phyloP scores from a whole-genome alignment of 345 rosid species.

The Linum trigynum region DNA sequence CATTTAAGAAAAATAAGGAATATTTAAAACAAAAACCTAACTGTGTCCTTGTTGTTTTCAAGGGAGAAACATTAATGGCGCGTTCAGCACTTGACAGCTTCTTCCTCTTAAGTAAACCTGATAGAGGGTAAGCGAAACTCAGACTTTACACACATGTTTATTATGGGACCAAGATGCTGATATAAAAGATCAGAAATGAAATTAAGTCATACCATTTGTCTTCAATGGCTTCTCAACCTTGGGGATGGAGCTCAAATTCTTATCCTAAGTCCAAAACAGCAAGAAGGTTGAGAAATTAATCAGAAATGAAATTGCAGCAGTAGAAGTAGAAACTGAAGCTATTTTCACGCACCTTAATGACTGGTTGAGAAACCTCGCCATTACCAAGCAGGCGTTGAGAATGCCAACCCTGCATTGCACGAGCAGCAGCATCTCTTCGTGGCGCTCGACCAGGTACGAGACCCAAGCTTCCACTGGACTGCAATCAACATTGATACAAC shows the following conservation, averaged over 20 bases:
- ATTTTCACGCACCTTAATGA: constrained; percentile 38
- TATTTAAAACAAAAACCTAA: constrained; percentile 25
- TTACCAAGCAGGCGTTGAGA: constrained; percentile 47
- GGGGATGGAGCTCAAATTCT: constrained; percentile 27
- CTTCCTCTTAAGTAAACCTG: constrained; percentile 79
- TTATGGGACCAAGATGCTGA: constrained; percentile 9
- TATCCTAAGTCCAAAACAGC: constrained; percentile 33
- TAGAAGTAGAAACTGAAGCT: not conserved
- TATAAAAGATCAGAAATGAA: not conserved
- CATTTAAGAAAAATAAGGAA: not conserved
- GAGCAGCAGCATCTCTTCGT: constrained; percentile 63
- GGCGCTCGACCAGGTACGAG: constrained; percentile 45
- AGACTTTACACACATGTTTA: not conserved
- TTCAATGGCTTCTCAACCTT: constrained; percentile 56
- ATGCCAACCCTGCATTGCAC: constrained; percentile 84
- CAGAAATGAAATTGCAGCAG: not conserved
- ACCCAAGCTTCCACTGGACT: constrained; percentile 27
- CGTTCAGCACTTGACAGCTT: constrained; percentile 35
- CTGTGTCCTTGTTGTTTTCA: constrained; percentile 52
- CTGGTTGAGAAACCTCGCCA: constrained; percentile 48
- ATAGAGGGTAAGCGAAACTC: not conserved
- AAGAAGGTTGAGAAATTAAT: not conserved
- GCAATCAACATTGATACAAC: constrained; percentile 6
- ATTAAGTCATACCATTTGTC: constrained; percentile 37
- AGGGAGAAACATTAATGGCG: constrained; percentile 34